Conservation (phyloP, 106 monocot genomes). For the Platanthera zijinensis region DNA sequence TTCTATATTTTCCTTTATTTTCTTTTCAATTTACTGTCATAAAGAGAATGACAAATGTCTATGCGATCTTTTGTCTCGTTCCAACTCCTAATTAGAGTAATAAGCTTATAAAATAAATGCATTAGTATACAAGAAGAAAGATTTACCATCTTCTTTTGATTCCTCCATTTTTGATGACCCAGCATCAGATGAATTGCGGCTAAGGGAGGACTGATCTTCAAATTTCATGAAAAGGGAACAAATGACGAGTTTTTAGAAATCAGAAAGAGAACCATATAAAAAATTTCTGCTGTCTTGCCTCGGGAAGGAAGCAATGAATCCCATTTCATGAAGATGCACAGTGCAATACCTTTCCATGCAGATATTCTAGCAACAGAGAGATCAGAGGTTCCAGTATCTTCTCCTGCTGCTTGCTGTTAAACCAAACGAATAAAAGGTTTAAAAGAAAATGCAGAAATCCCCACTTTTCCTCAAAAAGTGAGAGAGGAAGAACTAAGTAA, state of each 20-base stretch:
- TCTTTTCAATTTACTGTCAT: too few relatives aligned
- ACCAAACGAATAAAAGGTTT: neutral
- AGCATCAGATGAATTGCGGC: constrained; percentile 18
- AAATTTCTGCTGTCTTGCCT: neutral
- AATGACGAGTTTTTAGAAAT: neutral
- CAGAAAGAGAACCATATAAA: constrained; percentile 5
- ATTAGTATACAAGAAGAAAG: neutral
- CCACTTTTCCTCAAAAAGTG: neutral
- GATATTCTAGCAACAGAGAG: constrained; percentile 26
- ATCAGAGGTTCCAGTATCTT: constrained; percentile 44
- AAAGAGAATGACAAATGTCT: neutral
- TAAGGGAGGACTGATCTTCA: constrained; percentile 35
- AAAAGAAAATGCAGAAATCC: neutral
- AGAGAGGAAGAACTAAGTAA: neutral
- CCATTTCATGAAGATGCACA: constrained; percentile 3
- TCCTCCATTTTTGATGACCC: constrained; percentile 18
- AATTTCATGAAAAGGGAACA: neutral
- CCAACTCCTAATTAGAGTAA: too few relatives aligned
- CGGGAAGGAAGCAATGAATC: neutral
- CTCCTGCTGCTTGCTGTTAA: constrained; percentile 39
- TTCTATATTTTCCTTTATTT: neutral
- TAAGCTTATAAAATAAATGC: neutral
- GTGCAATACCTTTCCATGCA: constrained; percentile 32
- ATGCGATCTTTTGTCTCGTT: too few relatives aligned
- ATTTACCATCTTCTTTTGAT: constrained; percentile 27